Percentiles rank a stretch among this genome's conserved stretches.
phyloP scores from a whole-genome alignment of 306 rosid species.

The Gastrolobium bilobum region DNA sequence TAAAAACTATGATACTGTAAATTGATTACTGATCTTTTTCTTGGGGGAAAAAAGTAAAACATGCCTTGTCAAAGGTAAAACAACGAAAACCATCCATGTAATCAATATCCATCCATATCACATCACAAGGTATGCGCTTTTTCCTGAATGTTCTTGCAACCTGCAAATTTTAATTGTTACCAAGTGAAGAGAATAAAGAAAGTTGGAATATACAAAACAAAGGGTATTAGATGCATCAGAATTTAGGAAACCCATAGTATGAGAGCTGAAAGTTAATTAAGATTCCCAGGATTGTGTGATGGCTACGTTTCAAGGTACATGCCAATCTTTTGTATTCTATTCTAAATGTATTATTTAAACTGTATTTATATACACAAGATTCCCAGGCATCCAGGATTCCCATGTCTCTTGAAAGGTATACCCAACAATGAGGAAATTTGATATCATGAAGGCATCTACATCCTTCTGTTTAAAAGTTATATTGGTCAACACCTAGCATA shows the following conservation, averaged over 20 bases:
- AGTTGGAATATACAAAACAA: conserved; percentile 1
- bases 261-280: conserved; percentile 34
- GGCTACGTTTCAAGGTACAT: conserved; percentile 23
- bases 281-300: conserved; percentile 24
- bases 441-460: conserved; percentile 7
- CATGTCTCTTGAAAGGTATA: conserved; percentile 18
- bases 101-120: conserved; percentile 94
- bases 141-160: conserved; percentile 76
- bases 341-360: conserved; percentile 27
- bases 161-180: conserved; percentile 60
- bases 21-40: conserved; percentile 22
- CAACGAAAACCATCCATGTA: conserved; percentile 98
- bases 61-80: conserved; percentile 88
- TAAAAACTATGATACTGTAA: conserved; percentile 19
- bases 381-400: conserved; percentile 22
- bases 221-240: conserved; percentile 11
- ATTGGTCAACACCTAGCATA: conserved; percentile 14
- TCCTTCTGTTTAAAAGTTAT: conserved; percentile 33
- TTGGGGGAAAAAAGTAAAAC: conserved; percentile 9
- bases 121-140: conserved; percentile 88
- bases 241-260: conserved; percentile 9
- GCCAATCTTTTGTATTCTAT: conserved; percentile 13
- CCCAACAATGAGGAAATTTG: conserved; percentile 11
- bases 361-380: background rate
- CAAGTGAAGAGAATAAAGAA: conserved; percentile 30